Conservation (phyloP, 139 green algal species). For the Coccomyxa sp. region DNA sequence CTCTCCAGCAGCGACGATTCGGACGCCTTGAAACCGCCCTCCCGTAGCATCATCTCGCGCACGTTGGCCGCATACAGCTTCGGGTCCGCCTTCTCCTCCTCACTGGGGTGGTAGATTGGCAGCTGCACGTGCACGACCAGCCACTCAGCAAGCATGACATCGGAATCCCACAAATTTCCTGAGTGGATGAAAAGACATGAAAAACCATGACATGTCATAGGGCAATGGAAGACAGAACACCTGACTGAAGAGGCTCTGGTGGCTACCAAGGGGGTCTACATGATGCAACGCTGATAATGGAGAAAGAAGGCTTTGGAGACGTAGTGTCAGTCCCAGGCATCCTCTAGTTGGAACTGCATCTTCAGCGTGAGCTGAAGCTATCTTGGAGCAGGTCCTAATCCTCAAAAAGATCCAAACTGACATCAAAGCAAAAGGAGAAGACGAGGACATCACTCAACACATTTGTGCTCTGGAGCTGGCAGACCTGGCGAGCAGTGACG, state of each 20-base stretch:
- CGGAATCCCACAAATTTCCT: too few species aligned
- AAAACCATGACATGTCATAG: neutral
- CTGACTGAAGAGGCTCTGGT: neutral
- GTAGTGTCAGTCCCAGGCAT: too few species aligned
- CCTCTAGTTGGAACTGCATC: too few species aligned
- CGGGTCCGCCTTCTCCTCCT: slow-evolving; percentile 57
- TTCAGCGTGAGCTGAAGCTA: too few species aligned
- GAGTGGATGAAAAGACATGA: neutral
- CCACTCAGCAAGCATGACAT: too few species aligned
- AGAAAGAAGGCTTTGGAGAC: too few species aligned
- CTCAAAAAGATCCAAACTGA: too few species aligned
- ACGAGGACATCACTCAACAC: too few species aligned
- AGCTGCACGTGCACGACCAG: slow-evolving; percentile 31
- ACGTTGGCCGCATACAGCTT: slow-evolving; percentile 71
- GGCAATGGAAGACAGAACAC: neutral
- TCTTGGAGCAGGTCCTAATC: too few species aligned
- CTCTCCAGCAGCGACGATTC: neutral
- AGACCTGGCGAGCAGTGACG: slow-evolving; percentile 22
- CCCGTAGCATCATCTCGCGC: slow-evolving; percentile 54
- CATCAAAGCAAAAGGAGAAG: too few species aligned
- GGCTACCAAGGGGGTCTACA: neutral
- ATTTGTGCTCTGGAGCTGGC: too few species aligned
- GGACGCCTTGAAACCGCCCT: neutral
- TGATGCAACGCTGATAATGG: too few species aligned
- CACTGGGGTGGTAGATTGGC: slow-evolving; percentile 72